Percentiles rank a stretch among this genome's conserved stretches.
Conservation (phyloP, 108 stramenopile genomes). For the Conticribra weissflogii region DNA sequence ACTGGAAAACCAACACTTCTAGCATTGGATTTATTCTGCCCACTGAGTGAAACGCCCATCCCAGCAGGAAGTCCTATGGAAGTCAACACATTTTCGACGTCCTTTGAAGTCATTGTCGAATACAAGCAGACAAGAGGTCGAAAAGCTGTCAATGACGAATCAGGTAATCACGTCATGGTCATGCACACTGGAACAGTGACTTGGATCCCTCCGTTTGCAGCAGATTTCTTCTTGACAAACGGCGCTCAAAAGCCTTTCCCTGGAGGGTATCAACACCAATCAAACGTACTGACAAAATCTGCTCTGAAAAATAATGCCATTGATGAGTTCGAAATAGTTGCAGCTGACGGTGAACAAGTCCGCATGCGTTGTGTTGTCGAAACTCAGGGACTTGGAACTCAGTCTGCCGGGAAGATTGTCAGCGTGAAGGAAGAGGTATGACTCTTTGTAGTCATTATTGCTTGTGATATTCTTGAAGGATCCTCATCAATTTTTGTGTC, state of each 20-base stretch:
- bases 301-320: conserved; percentile 8
- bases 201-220: conserved; percentile 70
- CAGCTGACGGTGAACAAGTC: conserved; percentile 63
- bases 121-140: conserved; percentile 37
- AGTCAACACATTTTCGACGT: conserved; percentile 8
- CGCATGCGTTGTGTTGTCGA: conserved; percentile 55
- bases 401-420: conserved; percentile 46
- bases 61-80: conserved; percentile 16
- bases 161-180: conserved; percentile 60
- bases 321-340: conserved; percentile 38
- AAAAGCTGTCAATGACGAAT: conserved; percentile 12
- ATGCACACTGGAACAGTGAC: conserved; percentile 49
- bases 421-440: conserved; percentile 63
- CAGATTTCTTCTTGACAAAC: conserved; percentile 43
- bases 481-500: not conserved
- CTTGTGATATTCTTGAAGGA: conserved; percentile 1
- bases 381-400: conserved; percentile 39
- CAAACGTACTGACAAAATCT: conserved; percentile 39
- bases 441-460: no score
- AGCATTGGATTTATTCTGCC: conserved; percentile 74
- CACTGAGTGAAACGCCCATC: conserved; percentile 24
- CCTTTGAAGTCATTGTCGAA: conserved; percentile 23
- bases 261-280: conserved; percentile 62
- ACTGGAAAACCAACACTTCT: conserved; percentile 53
- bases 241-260: conserved; percentile 54